phyloP scores from a whole-genome alignment of 371 early-diverging fungal species.

The Saksenaea vasiformis region DNA sequence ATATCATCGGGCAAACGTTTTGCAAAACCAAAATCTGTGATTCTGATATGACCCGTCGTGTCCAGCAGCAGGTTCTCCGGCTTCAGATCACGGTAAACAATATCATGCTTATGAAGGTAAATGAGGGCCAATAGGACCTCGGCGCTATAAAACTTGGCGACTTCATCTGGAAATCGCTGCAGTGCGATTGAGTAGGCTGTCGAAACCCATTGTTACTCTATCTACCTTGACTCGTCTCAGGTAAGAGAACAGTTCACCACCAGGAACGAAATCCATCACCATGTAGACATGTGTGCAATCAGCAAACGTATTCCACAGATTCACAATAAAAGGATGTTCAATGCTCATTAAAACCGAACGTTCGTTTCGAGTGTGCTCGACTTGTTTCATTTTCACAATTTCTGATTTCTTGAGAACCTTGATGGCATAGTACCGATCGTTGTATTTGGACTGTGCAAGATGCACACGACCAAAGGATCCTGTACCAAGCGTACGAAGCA shows the following conservation, averaged over 20 bases:
- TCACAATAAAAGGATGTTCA: constrained; percentile 90
- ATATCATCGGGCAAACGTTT: constrained; percentile 49
- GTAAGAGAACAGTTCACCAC: constrained; percentile 91
- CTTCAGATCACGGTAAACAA: constrained; percentile 82
- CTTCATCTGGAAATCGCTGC: constrained; percentile 79
- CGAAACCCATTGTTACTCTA: constrained; percentile 53
- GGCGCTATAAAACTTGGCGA: constrained; percentile 87
- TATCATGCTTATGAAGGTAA: constrained; percentile 82
- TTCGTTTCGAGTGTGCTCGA: constrained; percentile 91
- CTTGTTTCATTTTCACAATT: constrained; percentile 93
- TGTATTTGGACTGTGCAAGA: constrained; percentile 79
- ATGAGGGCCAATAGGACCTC: constrained; percentile 90
- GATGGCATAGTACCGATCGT: constrained; percentile 89
- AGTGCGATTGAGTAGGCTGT: constrained; percentile 39
- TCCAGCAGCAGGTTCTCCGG: constrained; percentile 83
- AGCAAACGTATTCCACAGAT: constrained; percentile 84
- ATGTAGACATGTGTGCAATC: constrained; percentile 85
- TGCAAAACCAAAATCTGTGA: constrained; percentile 94
- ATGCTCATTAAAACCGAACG: constrained; percentile 82
- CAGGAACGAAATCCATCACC: constrained; percentile 94
- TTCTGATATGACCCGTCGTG: constrained; percentile 80
- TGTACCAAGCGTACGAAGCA: constrained; percentile 88
- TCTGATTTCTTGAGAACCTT: constrained; percentile 91
- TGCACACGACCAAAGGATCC: constrained; percentile 99
- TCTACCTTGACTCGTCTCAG: constrained; percentile 46